phyloP scores from a whole-genome alignment of 306 rosid genomes.

The Trifolium dubium region DNA sequence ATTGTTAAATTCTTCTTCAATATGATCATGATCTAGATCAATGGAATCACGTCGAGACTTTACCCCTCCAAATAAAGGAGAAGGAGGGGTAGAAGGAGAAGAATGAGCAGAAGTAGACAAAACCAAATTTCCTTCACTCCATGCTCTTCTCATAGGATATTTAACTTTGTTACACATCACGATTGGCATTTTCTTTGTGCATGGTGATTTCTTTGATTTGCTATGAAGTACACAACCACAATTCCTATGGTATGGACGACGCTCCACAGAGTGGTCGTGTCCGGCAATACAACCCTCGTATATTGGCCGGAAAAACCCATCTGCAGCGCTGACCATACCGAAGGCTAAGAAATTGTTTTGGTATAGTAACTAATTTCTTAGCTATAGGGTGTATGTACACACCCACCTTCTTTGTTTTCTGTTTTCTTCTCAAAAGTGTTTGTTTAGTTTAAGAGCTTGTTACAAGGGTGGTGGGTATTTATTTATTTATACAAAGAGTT shows the following conservation, averaged over 20 bases:
- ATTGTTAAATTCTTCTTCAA: neutral
- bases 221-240: slow-evolving; percentile 50
- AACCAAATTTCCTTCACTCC: slow-evolving; percentile 68
- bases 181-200: slow-evolving; percentile 10
- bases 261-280: slow-evolving; percentile 51
- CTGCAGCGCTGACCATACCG: slow-evolving; percentile 55
- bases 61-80: neutral
- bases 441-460: neutral
- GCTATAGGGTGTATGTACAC: neutral
- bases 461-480: slow-evolving; percentile 26
- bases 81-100: slow-evolving; percentile 32
- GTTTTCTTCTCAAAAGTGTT: neutral
- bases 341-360: slow-evolving; percentile 5
- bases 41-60: slow-evolving; percentile 30
- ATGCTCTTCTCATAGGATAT: slow-evolving; percentile 65
- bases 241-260: slow-evolving; percentile 70
- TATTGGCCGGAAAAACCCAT: slow-evolving; percentile 52
- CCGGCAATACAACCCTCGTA: slow-evolving; percentile 61
- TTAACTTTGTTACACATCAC: slow-evolving; percentile 37
- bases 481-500: neutral
- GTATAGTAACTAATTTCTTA: neutral
- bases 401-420: neutral
- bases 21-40: slow-evolving; percentile 31
- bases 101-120: slow-evolving; percentile 40
- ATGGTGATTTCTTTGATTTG: slow-evolving; percentile 21